Percentiles rank a stretch among this genome's conserved stretches.
Conservation (phyloP, 805 yeast species). For the Danielozyma ontarioensis region DNA sequence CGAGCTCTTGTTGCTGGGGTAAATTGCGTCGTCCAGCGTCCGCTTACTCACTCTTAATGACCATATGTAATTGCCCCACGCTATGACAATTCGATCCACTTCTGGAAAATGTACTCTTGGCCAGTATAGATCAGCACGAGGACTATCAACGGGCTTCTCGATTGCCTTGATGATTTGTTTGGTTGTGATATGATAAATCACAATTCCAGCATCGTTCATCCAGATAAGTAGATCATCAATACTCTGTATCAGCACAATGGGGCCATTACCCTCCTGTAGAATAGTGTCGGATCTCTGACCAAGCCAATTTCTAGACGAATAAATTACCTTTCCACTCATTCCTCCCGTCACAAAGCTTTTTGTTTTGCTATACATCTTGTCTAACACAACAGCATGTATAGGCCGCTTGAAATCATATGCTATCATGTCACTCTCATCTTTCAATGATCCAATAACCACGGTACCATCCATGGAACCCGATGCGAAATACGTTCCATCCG, state of each 20-base stretch:
- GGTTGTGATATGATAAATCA: constrained; percentile 55
- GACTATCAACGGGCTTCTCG: constrained; percentile 50
- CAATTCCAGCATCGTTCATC: constrained; percentile 80
- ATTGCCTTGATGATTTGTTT: constrained; percentile 46
- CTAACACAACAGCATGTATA: constrained; percentile 78
- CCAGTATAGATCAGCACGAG: constrained; percentile 75
- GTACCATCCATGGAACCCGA: constrained; percentile 95
- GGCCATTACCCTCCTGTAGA: constrained; percentile 57
- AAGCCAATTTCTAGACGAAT: constrained; percentile 80
- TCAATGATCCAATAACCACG: constrained; percentile 70
- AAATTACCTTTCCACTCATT: constrained; percentile 73
- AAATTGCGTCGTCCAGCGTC: neutral
- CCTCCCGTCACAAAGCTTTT: constrained; percentile 83
- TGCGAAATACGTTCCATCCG: constrained; percentile 73
- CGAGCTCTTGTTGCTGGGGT: constrained; percentile 27
- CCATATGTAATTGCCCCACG: constrained; percentile 85
- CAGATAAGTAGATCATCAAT: constrained; percentile 67
- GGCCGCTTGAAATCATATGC: constrained; percentile 87
- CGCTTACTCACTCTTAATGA: constrained; percentile 40
- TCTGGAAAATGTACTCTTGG: constrained; percentile 71
- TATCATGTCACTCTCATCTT: constrained; percentile 55
- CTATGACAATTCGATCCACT: constrained; percentile 61
- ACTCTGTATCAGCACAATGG: constrained; percentile 63
- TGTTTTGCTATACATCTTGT: constrained; percentile 56
- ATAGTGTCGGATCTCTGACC: constrained; percentile 71